Conservation (phyloP, 164 flowering plant genomes). For the Magnolia sinica region DNA sequence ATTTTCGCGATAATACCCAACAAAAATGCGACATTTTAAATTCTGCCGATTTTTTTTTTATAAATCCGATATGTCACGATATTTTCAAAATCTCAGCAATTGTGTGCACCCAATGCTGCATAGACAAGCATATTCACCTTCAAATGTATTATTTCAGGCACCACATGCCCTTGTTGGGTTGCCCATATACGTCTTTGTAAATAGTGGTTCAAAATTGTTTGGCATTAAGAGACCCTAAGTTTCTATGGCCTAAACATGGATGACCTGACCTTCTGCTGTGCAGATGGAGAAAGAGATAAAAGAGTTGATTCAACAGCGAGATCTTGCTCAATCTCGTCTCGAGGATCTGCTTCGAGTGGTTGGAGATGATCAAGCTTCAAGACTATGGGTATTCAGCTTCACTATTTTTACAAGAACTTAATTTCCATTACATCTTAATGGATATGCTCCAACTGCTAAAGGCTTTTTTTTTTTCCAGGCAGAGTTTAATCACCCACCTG, state of each 20-base stretch:
- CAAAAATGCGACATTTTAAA: too few relatives aligned
- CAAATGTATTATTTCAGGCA: neutral
- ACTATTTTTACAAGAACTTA: neutral
- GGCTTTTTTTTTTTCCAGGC: slow-evolving; percentile 18
- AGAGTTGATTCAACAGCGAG: slow-evolving; percentile 68
- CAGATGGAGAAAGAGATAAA: slow-evolving; percentile 88
- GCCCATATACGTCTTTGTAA: neutral
- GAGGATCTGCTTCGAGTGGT: slow-evolving; percentile 62
- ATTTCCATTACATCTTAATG: neutral
- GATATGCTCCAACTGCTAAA: slow-evolving; percentile 1
- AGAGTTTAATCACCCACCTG: slow-evolving; percentile 17
- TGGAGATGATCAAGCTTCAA: slow-evolving; percentile 46
- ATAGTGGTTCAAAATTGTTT: neutral
- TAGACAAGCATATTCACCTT: neutral
- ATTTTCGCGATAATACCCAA: too few relatives aligned
- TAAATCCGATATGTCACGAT: too few relatives aligned
- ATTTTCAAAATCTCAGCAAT: too few relatives aligned
- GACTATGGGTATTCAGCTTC: slow-evolving; percentile 32
- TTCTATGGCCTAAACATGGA: slow-evolving; percentile 10
- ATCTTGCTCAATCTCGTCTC: slow-evolving; percentile 83
- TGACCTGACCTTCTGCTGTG: slow-evolving; percentile 10
- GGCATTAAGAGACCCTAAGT: neutral
- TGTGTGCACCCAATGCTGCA: neutral
- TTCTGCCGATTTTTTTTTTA: too few relatives aligned
- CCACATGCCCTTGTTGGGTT: neutral